A percentile compares a stretch with the other conserved stretches of the same genome.
Evolutionary conservation across 2,329 filamentous ascomycete genomes (phyloP).

Genomic region (Xylogone sp.): DNA sequence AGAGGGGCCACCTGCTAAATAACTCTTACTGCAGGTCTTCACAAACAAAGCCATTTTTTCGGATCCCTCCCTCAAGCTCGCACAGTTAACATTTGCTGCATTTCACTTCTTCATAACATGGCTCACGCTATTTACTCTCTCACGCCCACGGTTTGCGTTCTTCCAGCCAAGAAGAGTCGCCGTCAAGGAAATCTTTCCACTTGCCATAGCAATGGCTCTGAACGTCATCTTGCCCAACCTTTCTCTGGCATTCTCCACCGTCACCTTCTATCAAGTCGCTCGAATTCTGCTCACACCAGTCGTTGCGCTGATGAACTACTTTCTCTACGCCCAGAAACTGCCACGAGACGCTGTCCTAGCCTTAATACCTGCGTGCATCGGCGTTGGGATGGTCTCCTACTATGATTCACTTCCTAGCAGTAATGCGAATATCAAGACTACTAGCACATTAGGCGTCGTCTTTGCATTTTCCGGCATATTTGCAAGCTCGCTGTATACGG

Average conservation of each 20-base stretch:
- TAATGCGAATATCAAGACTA: constrained; percentile 49
- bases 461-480: constrained; percentile 63
- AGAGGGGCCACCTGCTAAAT: constrained; percentile 1
- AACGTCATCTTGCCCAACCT: constrained; percentile 69
- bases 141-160: constrained; percentile 52
- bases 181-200: constrained; percentile 54
- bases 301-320: constrained; percentile 61
- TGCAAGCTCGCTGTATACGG: constrained; percentile 63
- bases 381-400: constrained; percentile 64
- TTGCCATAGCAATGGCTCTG: constrained; percentile 63
- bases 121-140: constrained; percentile 58
- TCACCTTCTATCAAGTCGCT: constrained; percentile 68
- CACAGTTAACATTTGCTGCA: constrained; percentile 62
- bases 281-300: constrained; percentile 63
- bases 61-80: constrained; percentile 55
- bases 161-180: constrained; percentile 55
- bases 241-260: constrained; percentile 62
- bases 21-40: constrained; percentile 48
- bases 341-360: constrained; percentile 47
- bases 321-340: constrained; percentile 54
- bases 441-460: constrained; percentile 54
- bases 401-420: constrained; percentile 56
- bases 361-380: constrained; percentile 57
- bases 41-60: constrained; percentile 69
- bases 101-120: constrained; percentile 68